These are phyloP conservation scores for Solanum etuberosum DNA, from an alignment of 257 asterid species.

Conservation along the genomic window DNA sequence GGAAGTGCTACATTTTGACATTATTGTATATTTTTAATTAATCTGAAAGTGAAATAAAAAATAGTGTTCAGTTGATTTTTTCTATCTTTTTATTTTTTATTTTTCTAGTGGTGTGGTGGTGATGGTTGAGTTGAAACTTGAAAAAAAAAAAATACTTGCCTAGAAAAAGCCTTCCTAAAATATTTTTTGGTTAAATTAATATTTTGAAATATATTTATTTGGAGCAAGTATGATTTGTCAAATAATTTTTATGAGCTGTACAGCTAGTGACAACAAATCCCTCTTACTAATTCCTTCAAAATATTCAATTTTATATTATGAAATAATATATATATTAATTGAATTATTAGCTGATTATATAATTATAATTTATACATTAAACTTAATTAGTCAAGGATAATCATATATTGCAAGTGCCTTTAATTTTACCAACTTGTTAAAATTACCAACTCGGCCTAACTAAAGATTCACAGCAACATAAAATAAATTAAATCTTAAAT, in stretches of 20 bases:
- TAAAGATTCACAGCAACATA: not conserved
- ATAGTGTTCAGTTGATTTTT: not conserved
- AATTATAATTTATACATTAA: not conserved
- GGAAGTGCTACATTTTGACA: not conserved
- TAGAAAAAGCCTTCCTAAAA: not conserved
- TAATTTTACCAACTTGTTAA: not conserved
- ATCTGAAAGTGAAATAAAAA: not conserved
- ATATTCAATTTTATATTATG: not conserved
- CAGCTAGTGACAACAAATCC: not conserved
- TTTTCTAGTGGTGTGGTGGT: not conserved
- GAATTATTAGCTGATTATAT: not conserved
- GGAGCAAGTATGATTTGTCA: not conserved
- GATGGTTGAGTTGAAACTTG: not conserved
- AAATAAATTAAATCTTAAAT: not conserved
- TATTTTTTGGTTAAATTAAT: not conserved
- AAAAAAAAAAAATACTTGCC: not conserved
- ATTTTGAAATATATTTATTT: not conserved
- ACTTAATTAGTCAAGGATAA: not conserved
- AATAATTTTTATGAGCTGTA: not conserved
- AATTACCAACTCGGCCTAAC: not conserved
- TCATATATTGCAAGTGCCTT: not conserved
- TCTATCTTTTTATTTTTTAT: not conserved
- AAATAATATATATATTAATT: not conserved
- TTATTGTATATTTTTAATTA: not conserved
- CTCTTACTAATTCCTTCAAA: not conserved